phyloP scores from a whole-genome alignment of 2,329 filamentous ascomycete species.

The Sarocladium oryzae region DNA sequence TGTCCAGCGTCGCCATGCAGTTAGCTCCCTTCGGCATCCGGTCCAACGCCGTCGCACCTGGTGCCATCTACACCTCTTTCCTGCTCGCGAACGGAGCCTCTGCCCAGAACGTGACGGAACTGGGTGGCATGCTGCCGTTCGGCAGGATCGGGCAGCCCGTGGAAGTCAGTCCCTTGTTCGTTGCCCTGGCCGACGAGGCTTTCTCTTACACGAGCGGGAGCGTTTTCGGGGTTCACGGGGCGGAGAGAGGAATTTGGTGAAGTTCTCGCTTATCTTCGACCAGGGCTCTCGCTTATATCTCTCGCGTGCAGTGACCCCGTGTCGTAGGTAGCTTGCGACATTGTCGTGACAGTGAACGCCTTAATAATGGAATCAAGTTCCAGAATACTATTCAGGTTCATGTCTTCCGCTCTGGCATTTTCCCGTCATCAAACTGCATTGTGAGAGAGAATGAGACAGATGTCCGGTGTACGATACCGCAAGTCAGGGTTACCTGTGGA shows the following conservation, averaged over 20 bases:
- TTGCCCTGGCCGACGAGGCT: slow-evolving; percentile 8
- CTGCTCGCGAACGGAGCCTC: not conserved
- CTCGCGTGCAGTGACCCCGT: too few relatives aligned
- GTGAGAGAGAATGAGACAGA: too few relatives aligned
- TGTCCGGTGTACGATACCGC: too few relatives aligned
- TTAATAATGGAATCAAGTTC: too few relatives aligned
- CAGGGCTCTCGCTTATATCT: not conserved
- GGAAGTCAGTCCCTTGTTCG: slow-evolving; percentile 9
- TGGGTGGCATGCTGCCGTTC: not conserved
- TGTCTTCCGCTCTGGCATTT: too few relatives aligned
- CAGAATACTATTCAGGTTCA: too few relatives aligned
- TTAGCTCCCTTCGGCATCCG: not conserved
- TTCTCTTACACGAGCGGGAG: slow-evolving; percentile 1
- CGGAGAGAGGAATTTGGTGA: not conserved
- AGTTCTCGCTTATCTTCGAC: too few relatives aligned
- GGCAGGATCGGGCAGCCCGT: slow-evolving; percentile 11
- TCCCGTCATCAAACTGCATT: too few relatives aligned
- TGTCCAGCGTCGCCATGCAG: slow-evolving; percentile 7
- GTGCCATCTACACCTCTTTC: not conserved
- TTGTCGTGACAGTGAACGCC: too few relatives aligned
- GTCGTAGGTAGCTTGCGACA: too few relatives aligned
- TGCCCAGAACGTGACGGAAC: not conserved
- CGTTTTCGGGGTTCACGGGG: slow-evolving; percentile 7
- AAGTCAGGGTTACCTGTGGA: too few relatives aligned
- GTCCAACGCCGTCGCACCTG: not conserved